Conservation (phyloP, 768 basidiomycete genomes). For the Steccherinum ochraceum region DNA sequence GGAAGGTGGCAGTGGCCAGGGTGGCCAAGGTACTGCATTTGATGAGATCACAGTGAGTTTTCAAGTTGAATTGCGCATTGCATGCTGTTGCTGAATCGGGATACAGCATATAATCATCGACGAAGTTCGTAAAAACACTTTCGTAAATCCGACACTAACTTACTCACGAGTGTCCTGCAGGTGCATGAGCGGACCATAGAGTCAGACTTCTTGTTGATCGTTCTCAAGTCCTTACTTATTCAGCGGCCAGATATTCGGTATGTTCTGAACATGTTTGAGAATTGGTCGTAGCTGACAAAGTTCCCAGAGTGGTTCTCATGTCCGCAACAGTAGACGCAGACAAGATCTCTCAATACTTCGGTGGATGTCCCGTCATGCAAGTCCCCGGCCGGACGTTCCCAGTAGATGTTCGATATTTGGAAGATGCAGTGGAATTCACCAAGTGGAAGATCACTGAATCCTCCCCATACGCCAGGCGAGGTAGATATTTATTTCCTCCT, state of each 20-base stretch:
- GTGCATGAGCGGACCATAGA: conserved; percentile 97
- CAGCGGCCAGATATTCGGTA: conserved; percentile 83
- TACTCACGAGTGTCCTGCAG: conserved; percentile 24
- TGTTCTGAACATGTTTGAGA: no score
- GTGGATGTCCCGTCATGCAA: conserved; percentile 74
- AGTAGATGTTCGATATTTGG: conserved; percentile 77
- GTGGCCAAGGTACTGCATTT: conserved; percentile 72
- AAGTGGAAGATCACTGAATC: conserved; percentile 72
- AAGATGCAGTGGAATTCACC: conserved; percentile 84
- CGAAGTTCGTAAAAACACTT: conserved; percentile 51
- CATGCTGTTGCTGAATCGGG: neutral
- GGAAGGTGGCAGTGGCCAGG: conserved; percentile 71
- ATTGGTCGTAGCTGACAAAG: no score
- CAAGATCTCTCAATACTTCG: conserved; percentile 85
- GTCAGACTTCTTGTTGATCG: conserved; percentile 93
- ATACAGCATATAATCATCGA: conserved; percentile 96
- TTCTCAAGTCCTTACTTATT: conserved; percentile 75
- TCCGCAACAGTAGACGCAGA: conserved; percentile 92
- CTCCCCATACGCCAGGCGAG: conserved; percentile 73
- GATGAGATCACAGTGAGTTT: conserved; percentile 91
- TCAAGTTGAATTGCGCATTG: no score
- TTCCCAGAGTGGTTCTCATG: conserved; percentile 82
- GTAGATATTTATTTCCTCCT: conserved; percentile 31
- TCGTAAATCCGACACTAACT: neutral
- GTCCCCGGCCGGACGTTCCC: conserved; percentile 96